Base-by-base conservation (phyloP, 2,329 filamentous ascomycete genomes). In the Nakataea oryzae region DNA sequence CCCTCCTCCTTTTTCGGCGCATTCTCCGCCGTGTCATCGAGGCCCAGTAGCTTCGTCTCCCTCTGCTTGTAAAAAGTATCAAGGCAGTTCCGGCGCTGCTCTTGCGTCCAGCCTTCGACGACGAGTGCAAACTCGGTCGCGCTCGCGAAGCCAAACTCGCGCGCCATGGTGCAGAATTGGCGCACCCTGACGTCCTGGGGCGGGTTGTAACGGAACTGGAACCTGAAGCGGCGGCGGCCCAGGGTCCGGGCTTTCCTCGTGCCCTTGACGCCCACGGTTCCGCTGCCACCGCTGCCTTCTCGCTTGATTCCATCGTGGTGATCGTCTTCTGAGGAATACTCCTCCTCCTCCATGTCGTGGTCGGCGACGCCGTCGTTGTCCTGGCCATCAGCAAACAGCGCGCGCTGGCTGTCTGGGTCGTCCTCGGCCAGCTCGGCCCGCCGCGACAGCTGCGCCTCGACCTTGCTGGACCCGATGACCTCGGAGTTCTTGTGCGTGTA, bases 401-500 rank as follows among this genome's bases (percentile, higher is more conserved):
- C 74, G 62, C 81, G 80, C 60, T 81, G 77, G 2, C 79, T 81
- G 12, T 81, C 62, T 29, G 17, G 56, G 47, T 56, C 58, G 57
- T 47, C 54, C 12, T 60, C 63, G 14, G n/a, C 32, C 26, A 56
- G 28, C 69, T 88, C 86, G 5, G 93, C 95, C 55, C 85, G 86
- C 26, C 87, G 86, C 57, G 89, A 93, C 6, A 99, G 83, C 63
- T 88, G 85, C 65, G 90, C 88, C 75, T 99, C 95, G n/a, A 97
- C 83, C 67, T 89, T 91, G n/a, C 89, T 95, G 0, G 91, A 88
- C 13, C 95, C 95, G 62, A 99, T 85, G 17, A 99, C 93, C 74
- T 99, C 93, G 1, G 90, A 91, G 71, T 99, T 99, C 68, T 97
- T 90, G 70, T 99, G 95, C 0, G 92, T 96, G 72, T 99, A 99